Evolutionary conservation across 164 flowering plant genomes (phyloP).

Genomic region (Kalanchoe fedtschenkoi): DNA sequence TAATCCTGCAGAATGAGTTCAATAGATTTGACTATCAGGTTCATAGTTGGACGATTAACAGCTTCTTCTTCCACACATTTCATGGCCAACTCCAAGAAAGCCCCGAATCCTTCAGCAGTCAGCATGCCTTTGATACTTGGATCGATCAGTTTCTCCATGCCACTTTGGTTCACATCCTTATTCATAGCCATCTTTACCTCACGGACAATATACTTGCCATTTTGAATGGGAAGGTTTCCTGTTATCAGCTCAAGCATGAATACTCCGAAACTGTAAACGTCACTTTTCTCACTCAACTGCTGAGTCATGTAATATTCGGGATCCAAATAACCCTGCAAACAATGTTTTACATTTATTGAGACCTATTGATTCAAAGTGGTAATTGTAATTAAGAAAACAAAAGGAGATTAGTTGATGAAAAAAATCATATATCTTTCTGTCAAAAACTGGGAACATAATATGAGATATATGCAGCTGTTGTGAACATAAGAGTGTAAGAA

Average conservation of each 20-base stretch:
- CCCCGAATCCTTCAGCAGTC: not conserved
- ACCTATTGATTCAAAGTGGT: not conserved
- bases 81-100: constrained; percentile 1
- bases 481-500: no score
- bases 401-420: no score
- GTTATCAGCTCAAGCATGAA: constrained; percentile 84
- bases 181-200: constrained; percentile 36
- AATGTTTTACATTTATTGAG: not conserved
- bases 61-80: constrained; percentile 3
- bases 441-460: no score
- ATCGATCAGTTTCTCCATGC: not conserved
- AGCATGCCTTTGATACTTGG: not conserved
- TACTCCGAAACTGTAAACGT: constrained; percentile 86
- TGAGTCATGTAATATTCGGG: constrained; percentile 98
- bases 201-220: constrained; percentile 81
- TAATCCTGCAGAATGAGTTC: not conserved
- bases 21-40: not conserved
- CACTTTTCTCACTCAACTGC: constrained; percentile 82
- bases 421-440: no score
- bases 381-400: no score
- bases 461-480: no score
- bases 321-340: constrained; percentile 80
- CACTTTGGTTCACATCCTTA: not conserved
- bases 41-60: not conserved
- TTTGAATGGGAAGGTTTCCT: constrained; percentile 67